Evolutionary conservation across 179 eudicot species (phyloP), one percentile per base, ranked within the genome.

Genomic region (Silene noctiflora): DNA sequence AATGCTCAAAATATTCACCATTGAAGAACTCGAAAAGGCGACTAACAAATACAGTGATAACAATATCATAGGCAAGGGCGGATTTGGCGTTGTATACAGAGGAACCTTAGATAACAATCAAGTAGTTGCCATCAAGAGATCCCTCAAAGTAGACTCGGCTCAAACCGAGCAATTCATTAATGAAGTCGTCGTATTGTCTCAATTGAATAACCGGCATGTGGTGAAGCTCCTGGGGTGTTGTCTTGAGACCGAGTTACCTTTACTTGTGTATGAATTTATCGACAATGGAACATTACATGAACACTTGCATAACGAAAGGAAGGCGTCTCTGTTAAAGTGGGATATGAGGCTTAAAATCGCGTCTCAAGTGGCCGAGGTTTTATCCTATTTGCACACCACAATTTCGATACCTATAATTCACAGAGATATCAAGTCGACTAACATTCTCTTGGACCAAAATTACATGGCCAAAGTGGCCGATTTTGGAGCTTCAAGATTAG

Each of bases 71-170:
- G 86, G 86, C 0, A 20, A 27, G 21, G 86, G 80, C 10, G 86
- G 82, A 1, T 75, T 44, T 61, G 86, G 84, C 8, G 73, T 75
- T 19, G 86, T 84, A 0, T 80, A 77, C 51, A 80, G 60, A 44
- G 86, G 83, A 22, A 19, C 24, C 0, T 17, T 77, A 53, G 55
- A 4, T 0, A 69, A 71, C 17, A 46, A 71, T 14, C 76, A 63
- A 71, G 59, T 65, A 22, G 73, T 78, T 44, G 81, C 81, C 3
- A 73, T 78, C 12, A 73, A 78, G 29, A 73, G 69, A 62, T 78
- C 81, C 0, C 55, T 65, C 33, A 35, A 72, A 68, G 81, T 78
- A 8, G 77, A 78, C n/a, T 12, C 76, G 0, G 19, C 22, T 17
- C 81, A 78, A 58, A 60, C 31, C 6, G 81, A 73, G 48, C 81